Evolutionary conservation across 345 rosid genomes (phyloP).

Genomic region (Streptanthus diversifolius): DNA sequence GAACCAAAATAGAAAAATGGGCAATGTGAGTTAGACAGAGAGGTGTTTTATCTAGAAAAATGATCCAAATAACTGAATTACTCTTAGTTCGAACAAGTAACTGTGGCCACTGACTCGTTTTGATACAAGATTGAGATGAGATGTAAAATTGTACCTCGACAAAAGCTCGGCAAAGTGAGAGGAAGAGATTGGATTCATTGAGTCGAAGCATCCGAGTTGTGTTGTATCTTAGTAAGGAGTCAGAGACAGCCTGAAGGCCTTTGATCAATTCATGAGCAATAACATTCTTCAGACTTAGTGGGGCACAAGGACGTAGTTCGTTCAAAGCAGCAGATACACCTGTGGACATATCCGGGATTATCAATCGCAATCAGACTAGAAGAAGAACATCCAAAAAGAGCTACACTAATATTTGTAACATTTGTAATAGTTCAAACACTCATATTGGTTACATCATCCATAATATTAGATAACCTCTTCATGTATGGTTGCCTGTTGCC

Average conservation of each 20-base stretch:
- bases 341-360: constrained; percentile 24
- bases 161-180: constrained; percentile 84
- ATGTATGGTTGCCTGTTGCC: no score
- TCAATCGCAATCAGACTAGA: not conserved
- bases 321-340: constrained; percentile 95
- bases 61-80: not conserved
- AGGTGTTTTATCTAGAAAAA: not conserved
- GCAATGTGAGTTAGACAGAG: constrained; percentile 6
- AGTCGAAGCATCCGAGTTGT: constrained; percentile 88
- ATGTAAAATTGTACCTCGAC: constrained; percentile 53
- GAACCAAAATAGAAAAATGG: not conserved
- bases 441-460: not conserved
- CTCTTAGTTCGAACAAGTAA: not conserved
- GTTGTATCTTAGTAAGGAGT: constrained; percentile 75
- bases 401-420: not conserved
- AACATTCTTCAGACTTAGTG: constrained; percentile 67
- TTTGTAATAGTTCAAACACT: not conserved
- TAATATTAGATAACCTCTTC: not conserved
- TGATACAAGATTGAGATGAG: not conserved
- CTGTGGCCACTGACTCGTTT: not conserved
- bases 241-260: constrained; percentile 83
- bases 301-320: constrained; percentile 90
- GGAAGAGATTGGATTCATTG: constrained; percentile 77
- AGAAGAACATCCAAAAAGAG: not conserved
- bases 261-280: constrained; percentile 75